A percentile compares a stretch with the other conserved stretches of the same genome.
Evolutionary conservation across 768 basidiomycete genomes (phyloP).

Genomic region (Psilocybe cubensis): DNA sequence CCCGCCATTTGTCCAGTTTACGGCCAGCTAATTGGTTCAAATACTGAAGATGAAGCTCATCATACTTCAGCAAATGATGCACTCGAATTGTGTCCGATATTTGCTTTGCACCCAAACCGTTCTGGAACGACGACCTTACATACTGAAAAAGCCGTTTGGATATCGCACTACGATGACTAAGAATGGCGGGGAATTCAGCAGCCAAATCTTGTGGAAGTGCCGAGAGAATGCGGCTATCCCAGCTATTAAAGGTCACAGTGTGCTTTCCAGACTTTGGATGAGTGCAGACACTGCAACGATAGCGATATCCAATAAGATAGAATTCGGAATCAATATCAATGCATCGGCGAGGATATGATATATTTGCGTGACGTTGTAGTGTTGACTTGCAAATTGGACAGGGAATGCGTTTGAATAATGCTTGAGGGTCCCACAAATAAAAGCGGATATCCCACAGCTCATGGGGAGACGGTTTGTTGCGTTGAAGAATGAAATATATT

Average conservation of each 20-base stretch:
- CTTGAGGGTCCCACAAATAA: not conserved
- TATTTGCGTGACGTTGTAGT: not conserved
- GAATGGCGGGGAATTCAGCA: too few relatives aligned
- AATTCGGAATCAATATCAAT: constrained; percentile 5
- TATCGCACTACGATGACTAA: too few relatives aligned
- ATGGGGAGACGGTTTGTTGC: not conserved
- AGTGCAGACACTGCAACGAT: constrained; percentile 3
- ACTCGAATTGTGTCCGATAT: constrained; percentile 23
- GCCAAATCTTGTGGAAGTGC: not conserved
- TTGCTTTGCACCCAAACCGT: constrained; percentile 27
- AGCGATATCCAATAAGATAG: constrained; percentile 12
- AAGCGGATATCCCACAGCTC: not conserved
- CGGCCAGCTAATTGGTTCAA: constrained; percentile 2
- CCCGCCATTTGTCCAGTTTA: not conserved
- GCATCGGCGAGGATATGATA: not conserved
- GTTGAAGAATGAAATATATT: not conserved
- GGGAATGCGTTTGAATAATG: not conserved
- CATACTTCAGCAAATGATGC: not conserved
- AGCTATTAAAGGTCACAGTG: not conserved
- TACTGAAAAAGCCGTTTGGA: constrained; percentile 16
- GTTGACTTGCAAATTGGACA: constrained; percentile 4
- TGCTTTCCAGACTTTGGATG: constrained; percentile 7
- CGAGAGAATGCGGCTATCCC: not conserved
- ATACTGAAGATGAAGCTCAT: constrained; percentile 23
- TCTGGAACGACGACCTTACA: constrained; percentile 22